These are phyloP conservation scores for Globisporangium parvum DNA, from an alignment of 352 stramenopile species.

Conservation along the genomic window DNA sequence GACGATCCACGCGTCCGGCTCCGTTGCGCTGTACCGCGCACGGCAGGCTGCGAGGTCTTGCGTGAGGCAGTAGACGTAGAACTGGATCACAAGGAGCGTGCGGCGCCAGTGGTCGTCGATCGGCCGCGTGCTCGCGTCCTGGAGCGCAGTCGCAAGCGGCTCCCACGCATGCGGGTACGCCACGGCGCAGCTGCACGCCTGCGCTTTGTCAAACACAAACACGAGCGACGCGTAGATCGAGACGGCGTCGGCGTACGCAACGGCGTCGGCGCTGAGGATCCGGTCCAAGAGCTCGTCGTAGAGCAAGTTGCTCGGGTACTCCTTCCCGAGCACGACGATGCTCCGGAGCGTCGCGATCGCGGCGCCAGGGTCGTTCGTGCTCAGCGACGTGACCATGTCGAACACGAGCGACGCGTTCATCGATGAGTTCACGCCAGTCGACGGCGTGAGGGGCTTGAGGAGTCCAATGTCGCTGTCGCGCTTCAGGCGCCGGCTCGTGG, in stretches of 20 bases:
- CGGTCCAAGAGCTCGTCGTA: constrained; percentile 75
- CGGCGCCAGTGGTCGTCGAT: constrained; percentile 55
- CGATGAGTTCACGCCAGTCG: constrained; percentile 46
- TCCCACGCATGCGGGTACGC: constrained; percentile 72
- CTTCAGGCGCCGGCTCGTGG: not conserved
- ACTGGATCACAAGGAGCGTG: constrained; percentile 71
- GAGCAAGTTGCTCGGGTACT: constrained; percentile 76
- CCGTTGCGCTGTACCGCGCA: constrained; percentile 36
- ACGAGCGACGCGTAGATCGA: constrained; percentile 75
- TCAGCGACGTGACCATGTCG: constrained; percentile 78
- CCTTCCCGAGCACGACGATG: constrained; percentile 79
- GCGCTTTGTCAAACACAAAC: constrained; percentile 76
- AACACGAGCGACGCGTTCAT: constrained; percentile 82
- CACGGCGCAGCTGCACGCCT: constrained; percentile 49
- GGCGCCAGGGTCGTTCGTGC: constrained; percentile 75
- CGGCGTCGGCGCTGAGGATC: constrained; percentile 66
- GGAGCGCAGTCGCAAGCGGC: constrained; percentile 45
- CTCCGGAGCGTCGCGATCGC: constrained; percentile 69
- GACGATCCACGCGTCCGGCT: constrained; percentile 47
- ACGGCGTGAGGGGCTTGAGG: constrained; percentile 64
- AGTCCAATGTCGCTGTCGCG: constrained; percentile 7
- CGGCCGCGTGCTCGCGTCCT: constrained; percentile 43
- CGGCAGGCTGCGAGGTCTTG: constrained; percentile 57
- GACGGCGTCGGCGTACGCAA: constrained; percentile 63
- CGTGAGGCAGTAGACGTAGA: constrained; percentile 78